Conservation (phyloP, 139 green algal genomes). For the Astrephomene gubernaculifera region DNA sequence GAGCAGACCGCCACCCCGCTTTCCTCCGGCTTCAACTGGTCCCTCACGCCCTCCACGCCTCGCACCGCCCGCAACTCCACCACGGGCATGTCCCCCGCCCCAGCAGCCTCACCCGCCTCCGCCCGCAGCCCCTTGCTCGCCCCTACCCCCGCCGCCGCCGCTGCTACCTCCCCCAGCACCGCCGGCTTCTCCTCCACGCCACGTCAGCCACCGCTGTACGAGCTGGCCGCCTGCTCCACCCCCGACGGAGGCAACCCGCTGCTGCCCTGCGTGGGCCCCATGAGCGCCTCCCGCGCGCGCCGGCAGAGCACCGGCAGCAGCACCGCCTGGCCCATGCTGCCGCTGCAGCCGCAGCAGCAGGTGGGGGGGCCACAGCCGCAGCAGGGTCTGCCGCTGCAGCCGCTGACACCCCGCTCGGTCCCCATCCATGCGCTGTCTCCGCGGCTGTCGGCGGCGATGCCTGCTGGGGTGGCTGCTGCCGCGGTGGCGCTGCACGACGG, state of each 20-base stretch:
- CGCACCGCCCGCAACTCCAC: not conserved
- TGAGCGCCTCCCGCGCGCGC: not conserved
- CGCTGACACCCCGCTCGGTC: not conserved
- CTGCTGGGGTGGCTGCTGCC: not conserved
- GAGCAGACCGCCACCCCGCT: not conserved
- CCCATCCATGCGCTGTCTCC: not conserved
- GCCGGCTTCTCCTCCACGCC: too few relatives aligned
- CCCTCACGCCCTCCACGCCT: too few relatives aligned
- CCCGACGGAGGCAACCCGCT: not conserved
- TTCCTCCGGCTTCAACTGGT: too few relatives aligned
- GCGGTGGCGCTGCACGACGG: not conserved
- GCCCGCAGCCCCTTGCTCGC: not conserved
- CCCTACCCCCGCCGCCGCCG: not conserved
- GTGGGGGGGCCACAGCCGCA: not conserved
- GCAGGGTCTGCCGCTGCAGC: too few relatives aligned
- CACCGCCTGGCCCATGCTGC: not conserved
- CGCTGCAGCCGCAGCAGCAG: not conserved
- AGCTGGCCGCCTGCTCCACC: not conserved
- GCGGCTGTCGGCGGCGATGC: not conserved
- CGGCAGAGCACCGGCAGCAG: conserved; percentile 8
- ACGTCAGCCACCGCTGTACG: too few relatives aligned
- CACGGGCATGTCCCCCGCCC: not conserved
- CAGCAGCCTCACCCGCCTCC: not conserved
- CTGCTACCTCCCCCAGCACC: not conserved
- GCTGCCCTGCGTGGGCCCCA: not conserved